phyloP scores from a whole-genome alignment of 257 asterid species.

The Solanum peruvianum region DNA sequence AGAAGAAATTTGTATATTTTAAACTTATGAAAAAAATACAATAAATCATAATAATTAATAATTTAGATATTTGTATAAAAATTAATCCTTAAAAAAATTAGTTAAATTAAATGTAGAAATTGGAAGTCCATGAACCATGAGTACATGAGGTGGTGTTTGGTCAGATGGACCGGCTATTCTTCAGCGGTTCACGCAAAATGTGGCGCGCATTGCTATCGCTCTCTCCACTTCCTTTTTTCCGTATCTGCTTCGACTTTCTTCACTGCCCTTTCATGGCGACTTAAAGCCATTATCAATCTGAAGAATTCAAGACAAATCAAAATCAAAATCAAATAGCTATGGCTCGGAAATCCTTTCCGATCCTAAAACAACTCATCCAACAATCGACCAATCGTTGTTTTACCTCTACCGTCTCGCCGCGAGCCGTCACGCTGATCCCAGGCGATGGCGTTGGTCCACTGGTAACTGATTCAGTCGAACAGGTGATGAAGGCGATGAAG shows the following conservation, averaged over 20 bases:
- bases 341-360: slow-evolving; percentile 24
- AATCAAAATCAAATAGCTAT: neutral
- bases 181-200: neutral
- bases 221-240: neutral
- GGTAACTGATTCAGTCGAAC: slow-evolving; percentile 72
- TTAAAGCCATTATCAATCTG: neutral
- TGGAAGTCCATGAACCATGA: neutral
- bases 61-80: too few relatives aligned
- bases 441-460: slow-evolving; percentile 84
- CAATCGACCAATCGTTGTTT: slow-evolving; percentile 4
- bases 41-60: too few relatives aligned
- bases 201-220: neutral
- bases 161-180: neutral
- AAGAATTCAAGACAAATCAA: neutral
- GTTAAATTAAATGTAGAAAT: neutral
- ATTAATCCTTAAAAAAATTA: too few relatives aligned
- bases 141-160: neutral
- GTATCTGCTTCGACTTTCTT: neutral
- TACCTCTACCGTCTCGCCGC: slow-evolving; percentile 37
- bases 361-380: slow-evolving; percentile 23
- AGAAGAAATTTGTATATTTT: too few relatives aligned
- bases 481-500: slow-evolving; percentile 74
- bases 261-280: neutral
- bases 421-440: slow-evolving; percentile 61
- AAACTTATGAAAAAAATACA: too few relatives aligned